phyloP scores from a whole-genome alignment of 768 basidiomycete genomes.

The Leccinum variicolor region DNA sequence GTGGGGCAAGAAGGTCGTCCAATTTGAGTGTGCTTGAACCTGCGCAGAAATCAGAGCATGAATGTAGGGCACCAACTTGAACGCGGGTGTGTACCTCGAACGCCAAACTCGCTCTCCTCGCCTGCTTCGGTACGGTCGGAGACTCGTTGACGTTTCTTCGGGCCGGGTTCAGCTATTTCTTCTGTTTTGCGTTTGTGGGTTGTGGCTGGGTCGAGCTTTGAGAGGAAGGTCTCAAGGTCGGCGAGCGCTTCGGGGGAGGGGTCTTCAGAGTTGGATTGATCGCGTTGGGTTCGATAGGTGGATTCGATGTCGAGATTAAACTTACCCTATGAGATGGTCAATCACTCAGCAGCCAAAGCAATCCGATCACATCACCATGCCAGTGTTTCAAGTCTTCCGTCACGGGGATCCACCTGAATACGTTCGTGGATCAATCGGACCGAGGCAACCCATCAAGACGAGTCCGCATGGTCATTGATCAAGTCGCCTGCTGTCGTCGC shows the following conservation, averaged over 20 bases:
- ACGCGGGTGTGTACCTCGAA: slow-evolving; percentile 39
- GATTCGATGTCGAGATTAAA: too few relatives aligned
- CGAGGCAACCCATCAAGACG: too few relatives aligned
- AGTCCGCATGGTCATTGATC: too few relatives aligned
- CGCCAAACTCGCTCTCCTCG: slow-evolving; percentile 77
- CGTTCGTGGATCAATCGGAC: too few relatives aligned
- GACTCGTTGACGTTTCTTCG: slow-evolving; percentile 55
- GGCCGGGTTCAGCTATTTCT: slow-evolving; percentile 21
- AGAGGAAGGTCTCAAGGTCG: slow-evolving; percentile 70
- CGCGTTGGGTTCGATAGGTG: too few relatives aligned
- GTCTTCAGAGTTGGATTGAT: slow-evolving; percentile 37
- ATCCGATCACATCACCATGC: too few relatives aligned
- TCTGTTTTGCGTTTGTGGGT: slow-evolving; percentile 55
- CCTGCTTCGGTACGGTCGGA: slow-evolving; percentile 77
- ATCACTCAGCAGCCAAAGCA: too few relatives aligned
- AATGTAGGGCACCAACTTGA: not conserved
- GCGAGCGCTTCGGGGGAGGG: slow-evolving; percentile 56
- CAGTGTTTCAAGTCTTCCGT: too few relatives aligned
- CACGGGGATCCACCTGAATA: too few relatives aligned
- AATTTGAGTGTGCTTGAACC: slow-evolving; percentile 51
- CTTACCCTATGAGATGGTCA: too few relatives aligned
- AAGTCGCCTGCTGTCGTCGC: too few relatives aligned
- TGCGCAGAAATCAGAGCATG: not conserved
- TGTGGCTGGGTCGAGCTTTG: slow-evolving; percentile 52
- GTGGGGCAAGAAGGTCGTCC: slow-evolving; percentile 74